Percentiles rank a stretch among this genome's conserved stretches.
Conservation (phyloP, 2,329 filamentous ascomycete species). For the Torrubiella hemipterigena region DNA sequence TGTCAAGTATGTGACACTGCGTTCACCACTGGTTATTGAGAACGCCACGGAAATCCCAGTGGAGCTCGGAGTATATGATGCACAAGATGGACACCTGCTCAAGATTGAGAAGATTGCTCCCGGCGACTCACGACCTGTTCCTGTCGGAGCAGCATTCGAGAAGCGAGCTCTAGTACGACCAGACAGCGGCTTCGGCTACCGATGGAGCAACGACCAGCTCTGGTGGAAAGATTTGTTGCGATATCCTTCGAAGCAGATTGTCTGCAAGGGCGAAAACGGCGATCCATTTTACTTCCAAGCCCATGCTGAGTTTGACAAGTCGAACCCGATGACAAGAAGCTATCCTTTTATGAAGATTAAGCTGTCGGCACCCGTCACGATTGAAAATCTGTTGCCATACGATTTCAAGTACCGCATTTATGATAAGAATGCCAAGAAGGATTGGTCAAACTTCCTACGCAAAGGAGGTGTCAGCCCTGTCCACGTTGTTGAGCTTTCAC, state of each 20-base stretch:
- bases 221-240: constrained; percentile 91
- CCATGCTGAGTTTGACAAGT: constrained; percentile 72
- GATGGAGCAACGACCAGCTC: constrained; percentile 80
- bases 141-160: constrained; percentile 82
- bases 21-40: constrained; percentile 83
- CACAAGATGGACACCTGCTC: constrained; percentile 74
- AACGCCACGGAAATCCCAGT: constrained; percentile 96
- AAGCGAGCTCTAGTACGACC: constrained; percentile 82
- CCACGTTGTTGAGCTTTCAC: constrained; percentile 91
- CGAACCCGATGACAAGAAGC: constrained; percentile 68
- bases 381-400: constrained; percentile 90
- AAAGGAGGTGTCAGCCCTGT: constrained; percentile 96
- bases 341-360: constrained; percentile 95
- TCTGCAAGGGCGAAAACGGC: constrained; percentile 75
- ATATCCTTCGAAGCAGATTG: constrained; percentile 72
- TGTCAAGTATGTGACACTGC: constrained; percentile 93
- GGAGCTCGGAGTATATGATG: constrained; percentile 83
- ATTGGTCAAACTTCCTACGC: constrained; percentile 96
- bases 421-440: constrained; percentile 95
- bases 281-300: constrained; percentile 97
- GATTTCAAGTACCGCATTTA: constrained; percentile 99
- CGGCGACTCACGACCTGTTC: constrained; percentile 78
- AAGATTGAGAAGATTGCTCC: constrained; percentile 98
- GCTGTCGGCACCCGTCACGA: constrained; percentile 80
- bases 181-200: constrained; percentile 91